Percentiles rank a stretch among this genome's conserved stretches.
Conservation (phyloP, 2,329 filamentous ascomycete genomes). For the Alternaria incomplexa region DNA sequence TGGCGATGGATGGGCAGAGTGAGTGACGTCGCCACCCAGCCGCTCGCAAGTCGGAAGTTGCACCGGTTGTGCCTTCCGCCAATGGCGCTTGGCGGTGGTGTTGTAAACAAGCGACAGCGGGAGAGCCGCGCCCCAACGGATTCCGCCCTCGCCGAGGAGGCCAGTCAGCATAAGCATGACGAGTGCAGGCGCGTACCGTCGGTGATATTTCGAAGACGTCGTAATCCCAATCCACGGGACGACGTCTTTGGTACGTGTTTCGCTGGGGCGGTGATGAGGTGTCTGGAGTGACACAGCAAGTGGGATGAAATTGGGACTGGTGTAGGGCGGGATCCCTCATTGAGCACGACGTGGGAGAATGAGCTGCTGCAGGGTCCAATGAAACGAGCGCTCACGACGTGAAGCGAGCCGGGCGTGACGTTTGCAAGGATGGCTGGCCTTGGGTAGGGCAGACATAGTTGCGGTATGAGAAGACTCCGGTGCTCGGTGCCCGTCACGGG, state of each 20-base stretch:
- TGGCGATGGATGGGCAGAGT: background rate
- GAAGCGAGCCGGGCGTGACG: conserved; percentile 6
- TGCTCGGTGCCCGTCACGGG: conserved; percentile 27
- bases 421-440: conserved; percentile 8
- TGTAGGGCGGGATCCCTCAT: conserved; percentile 11
- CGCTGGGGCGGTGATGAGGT: conserved; percentile 11
- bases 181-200: conserved; percentile 5
- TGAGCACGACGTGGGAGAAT: conserved; percentile 18
- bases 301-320: conserved; percentile 17
- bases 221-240: background rate
- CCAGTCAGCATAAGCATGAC: conserved; percentile 14
- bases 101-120: conserved; percentile 16
- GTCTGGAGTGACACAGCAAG: conserved; percentile 14
- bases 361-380: conserved; percentile 39
- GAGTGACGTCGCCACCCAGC: conserved; percentile 19
- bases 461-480: conserved; percentile 17
- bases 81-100: conserved; percentile 20
- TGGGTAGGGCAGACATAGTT: conserved; percentile 8
- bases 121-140: conserved; percentile 14
- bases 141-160: conserved; percentile 10
- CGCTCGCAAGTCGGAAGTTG: conserved; percentile 12
- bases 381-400: conserved; percentile 8
- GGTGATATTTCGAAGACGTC: background rate
- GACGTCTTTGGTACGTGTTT: background rate
- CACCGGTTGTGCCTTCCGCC: conserved; percentile 18